Evolutionary conservation across 306 rosid genomes (phyloP), one percentile per base, ranked within the genome.

Genomic region (Pueraria montana): DNA sequence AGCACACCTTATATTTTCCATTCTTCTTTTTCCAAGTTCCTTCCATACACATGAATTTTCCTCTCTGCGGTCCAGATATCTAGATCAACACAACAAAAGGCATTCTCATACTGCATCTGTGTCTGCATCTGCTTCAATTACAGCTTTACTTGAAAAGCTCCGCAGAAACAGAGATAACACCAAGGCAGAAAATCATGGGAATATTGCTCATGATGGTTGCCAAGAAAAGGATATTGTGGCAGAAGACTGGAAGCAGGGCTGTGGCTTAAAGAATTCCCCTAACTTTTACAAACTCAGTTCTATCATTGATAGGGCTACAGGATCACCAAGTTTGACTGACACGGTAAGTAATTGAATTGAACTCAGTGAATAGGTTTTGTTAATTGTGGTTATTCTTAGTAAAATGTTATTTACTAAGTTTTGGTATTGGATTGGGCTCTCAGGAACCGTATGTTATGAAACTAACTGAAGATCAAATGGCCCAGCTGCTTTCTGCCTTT

Each of bases 141-240:
- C 95, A 30, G 94, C 98, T 74, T 90, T 95, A 78, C 99, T 96
- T 56, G 98, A 94, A 82, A 96, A 96, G 85, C 97, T 96, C 71
- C 94, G 97, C 30, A 86, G 87, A 85, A 97, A 89, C 74, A 90
- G 86, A 85, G 93, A 85, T 76, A 90, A 91, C 75, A 16, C 79
- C 21, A 90, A 80, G 65, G 36, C 85, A 2, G 97, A 88, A 77
- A 88, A 78, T 84, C 79, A 64, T 27, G 88, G 78, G 73, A 85
- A 43, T 63, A 68, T 17, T 69, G 76, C 61, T 71, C 84, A 70
- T 59, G 94, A 89, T 85, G 92, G 78, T 82, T 68, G 12, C 72
- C 86, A 86, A 82, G 96, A 90, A 52, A 87, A 71, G 78, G 93
- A 89, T 72, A 59, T 14, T 55, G 77, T 78, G 49, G 88, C 80